Evolutionary conservation across 257 asterid species (phyloP).

Genomic region (Mitragyna speciosa): DNA sequence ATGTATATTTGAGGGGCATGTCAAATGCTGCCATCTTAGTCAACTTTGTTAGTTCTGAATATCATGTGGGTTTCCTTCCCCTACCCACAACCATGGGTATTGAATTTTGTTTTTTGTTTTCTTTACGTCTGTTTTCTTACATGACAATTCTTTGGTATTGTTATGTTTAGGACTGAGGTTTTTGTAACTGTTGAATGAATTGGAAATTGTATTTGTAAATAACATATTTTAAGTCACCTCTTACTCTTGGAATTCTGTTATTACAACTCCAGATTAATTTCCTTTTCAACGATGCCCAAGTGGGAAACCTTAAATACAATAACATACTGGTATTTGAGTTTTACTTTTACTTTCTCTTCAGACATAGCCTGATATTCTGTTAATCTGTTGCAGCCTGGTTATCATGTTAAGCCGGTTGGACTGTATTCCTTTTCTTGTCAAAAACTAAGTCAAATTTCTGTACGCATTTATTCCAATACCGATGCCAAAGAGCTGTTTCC

Average conservation of each 20-base stretch:
- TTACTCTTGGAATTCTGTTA: background rate
- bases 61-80: too few relatives aligned
- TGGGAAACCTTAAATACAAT: background rate
- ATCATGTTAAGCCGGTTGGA: conserved; percentile 74
- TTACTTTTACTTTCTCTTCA: background rate
- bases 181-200: background rate
- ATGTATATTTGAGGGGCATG: too few relatives aligned
- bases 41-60: too few relatives aligned
- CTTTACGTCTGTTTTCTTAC: background rate
- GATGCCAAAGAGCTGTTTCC: conserved; percentile 72
- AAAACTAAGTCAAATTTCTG: conserved; percentile 81
- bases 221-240: background rate
- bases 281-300: background rate
- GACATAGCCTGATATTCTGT: conserved; percentile 20
- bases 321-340: background rate
- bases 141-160: background rate
- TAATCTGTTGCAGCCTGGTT: conserved; percentile 74
- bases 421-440: conserved; percentile 78
- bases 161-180: too few relatives aligned
- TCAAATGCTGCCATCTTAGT: too few relatives aligned
- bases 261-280: background rate
- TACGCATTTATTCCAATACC: conserved; percentile 62
- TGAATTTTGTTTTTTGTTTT: background rate
- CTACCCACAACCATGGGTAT: background rate
- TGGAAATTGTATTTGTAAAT: background rate